Base-by-base conservation (phyloP, 164 flowering plant genomes). In the Annona squamosa region DNA sequence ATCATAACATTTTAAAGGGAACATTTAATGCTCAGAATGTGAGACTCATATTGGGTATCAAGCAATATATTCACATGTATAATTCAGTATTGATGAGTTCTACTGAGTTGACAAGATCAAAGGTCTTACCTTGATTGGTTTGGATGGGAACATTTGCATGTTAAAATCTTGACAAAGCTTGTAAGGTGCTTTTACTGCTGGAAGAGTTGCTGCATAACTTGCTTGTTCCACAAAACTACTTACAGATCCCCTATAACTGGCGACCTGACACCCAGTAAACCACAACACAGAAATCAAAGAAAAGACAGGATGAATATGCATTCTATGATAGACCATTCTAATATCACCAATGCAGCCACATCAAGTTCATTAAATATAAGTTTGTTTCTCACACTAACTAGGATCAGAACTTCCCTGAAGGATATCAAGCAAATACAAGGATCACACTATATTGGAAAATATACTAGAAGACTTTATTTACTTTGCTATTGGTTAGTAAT, bases 161-260 rank as follows among this genome's bases (percentile, higher is more conserved):
- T 81, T 82, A 81, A 95, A 95, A 76, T 91, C 69, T 63, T 82
- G 87, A 73, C 95, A 93, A 48, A 95, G 93, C 66, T 76, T 87
- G 79, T 82, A 83, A 46, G 91, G 90, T 46, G 75, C 93, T 65
- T 72, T 45, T 3, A 95, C 88, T 9, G 89, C 88, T 69, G 90
- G 70, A 76, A 89, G 89, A 74, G 18, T 80, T 45, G 81, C 65
- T 73, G 85, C 84, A 77, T 84, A 84, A 77, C 98, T 93, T 76
- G 98, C 98, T 85, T 93, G 98, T 77, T 95, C 92, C 78, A 87
- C 94, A 78, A 91, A 95, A 84, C 97, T 89, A 77, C 99, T 93
- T 17, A 86, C 85, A 72, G 97, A 90, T 72, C 94, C 94, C 77
- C 98, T 87, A 17, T 88, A 83, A 81, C 97, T 91, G 69, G 91